Evolutionary conservation across 2,329 filamentous ascomycete genomes (phyloP), one percentile per base, ranked within the genome.

Genomic region (Xylaria sp.): DNA sequence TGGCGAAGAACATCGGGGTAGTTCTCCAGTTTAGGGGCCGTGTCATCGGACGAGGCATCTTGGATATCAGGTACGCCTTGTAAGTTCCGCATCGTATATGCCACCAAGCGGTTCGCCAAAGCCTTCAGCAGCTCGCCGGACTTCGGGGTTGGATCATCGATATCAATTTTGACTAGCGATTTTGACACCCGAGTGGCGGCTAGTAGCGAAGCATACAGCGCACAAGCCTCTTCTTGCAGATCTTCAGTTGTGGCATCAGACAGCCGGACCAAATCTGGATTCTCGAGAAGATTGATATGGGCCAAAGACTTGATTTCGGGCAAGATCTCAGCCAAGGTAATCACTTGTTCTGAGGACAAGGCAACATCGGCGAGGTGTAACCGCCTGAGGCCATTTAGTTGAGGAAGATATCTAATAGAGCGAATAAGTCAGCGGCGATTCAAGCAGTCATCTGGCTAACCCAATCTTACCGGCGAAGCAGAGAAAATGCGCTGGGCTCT

Each of bases 81-180:
- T 79, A 99, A 88, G 68, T 99, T 99, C 59, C 90, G 86, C 63
- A 99, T 80, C 63, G 90, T 96, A 73, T 97, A 97, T 0, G 91
- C 93, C 49, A 97, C 88, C n/a, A 96, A 89, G 73, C 96, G 92
- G 70, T 93, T 95, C 0, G 92, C 92, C 67, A 97, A 81, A 2
- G 92, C 92, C 74, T 92, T 95, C 68, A 97, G 90, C 23, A 97
- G 84, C 72, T 97, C 94, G 57, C 89, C 91, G n/a, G 89, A 90
- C 58, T 91, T 86, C 19, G 86, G 80, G 37, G 82, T 86, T 0
- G 93, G 94, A 1, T 95, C 87, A 67, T 97, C 92, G 60, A 97
- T 90, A 71, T 97, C 94, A 61, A 99, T 83, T 60, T 91, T 93
- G 35, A 97, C 86, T 37, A 99, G 82, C 11, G 88, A 90, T 54